phyloP scores from a whole-genome alignment of 2,329 filamentous ascomycete species.

The Alternaria conjuncta region DNA sequence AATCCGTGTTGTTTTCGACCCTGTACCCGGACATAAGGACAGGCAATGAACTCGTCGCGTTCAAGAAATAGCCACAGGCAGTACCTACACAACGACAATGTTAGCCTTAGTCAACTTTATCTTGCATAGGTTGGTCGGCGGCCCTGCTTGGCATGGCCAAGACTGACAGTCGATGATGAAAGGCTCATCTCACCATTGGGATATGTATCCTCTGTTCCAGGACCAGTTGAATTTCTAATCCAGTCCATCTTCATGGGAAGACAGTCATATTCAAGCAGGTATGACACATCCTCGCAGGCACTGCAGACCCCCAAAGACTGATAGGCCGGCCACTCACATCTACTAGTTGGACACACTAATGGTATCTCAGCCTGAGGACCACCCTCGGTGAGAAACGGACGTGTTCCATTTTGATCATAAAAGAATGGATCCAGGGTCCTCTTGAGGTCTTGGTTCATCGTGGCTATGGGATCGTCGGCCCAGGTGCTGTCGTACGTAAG shows the following conservation, averaged over 20 bases:
- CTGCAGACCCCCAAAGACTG: constrained; percentile 34
- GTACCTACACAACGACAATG: background rate
- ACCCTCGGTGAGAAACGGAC: constrained; percentile 16
- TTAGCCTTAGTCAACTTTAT: background rate
- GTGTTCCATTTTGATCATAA: constrained; percentile 25
- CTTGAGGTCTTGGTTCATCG: background rate
- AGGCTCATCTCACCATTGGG: background rate
- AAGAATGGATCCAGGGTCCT: constrained; percentile 16
- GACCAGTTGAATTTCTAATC: constrained; percentile 11
- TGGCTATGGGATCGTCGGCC: background rate
- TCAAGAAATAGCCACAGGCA: constrained; percentile 36
- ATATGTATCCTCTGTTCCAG: constrained; percentile 1
- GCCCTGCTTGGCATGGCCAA: background rate
- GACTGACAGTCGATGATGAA: background rate
- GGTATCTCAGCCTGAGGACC: constrained; percentile 31
- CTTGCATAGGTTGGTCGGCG: background rate
- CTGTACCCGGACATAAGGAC: constrained; percentile 28
- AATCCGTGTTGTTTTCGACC: background rate
- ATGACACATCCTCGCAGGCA: constrained; percentile 23
- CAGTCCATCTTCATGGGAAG: constrained; percentile 22
- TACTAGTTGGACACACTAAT: constrained; percentile 29
- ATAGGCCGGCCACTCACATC: constrained; percentile 31
- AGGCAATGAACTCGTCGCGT: constrained; percentile 18
- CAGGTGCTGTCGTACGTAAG: background rate
- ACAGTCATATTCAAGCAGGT: constrained; percentile 24